A percentile compares a stretch with the other conserved stretches of the same genome.
Conservation (phyloP, 1,284 basidiomycete species). For the Uromyces viciae-fabae region DNA sequence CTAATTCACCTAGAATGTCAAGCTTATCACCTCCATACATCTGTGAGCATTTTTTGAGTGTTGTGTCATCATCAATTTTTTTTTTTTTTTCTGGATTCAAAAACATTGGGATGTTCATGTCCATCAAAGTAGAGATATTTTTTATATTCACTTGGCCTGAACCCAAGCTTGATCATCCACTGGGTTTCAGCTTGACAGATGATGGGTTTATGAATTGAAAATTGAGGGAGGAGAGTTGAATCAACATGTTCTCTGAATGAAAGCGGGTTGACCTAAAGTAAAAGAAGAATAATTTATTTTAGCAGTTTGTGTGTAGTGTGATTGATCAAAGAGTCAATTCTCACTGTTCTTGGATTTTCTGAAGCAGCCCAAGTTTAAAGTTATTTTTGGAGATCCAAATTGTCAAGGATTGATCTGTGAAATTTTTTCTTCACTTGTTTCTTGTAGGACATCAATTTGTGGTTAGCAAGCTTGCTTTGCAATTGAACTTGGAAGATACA, state of each 20-base stretch:
- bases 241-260: not conserved
- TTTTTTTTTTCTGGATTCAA: not conserved
- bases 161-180: not conserved
- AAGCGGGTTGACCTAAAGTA: not conserved
- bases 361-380: constrained; percentile 6
- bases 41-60: not conserved
- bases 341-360: constrained; percentile 6
- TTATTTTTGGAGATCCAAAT: not conserved
- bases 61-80: not conserved
- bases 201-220: not conserved
- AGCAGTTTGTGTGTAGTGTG: not conserved
- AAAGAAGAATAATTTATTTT: not conserved
- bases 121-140: constrained; percentile 8
- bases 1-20: not conserved
- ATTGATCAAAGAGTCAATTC: not conserved
- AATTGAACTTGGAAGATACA: not conserved
- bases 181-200: not conserved
- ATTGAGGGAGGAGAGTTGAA: not conserved
- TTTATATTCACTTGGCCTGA: not conserved
- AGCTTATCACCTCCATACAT: constrained; percentile 3
- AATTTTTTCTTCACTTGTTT: not conserved
- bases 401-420: constrained; percentile 12
- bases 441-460: not conserved
- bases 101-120: not conserved
- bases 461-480: not conserved